Evolutionary conservation across 2,329 filamentous ascomycete genomes (phyloP), one percentile per base, ranked within the genome.

Genomic region (Hirsutella rhossiliensis): DNA sequence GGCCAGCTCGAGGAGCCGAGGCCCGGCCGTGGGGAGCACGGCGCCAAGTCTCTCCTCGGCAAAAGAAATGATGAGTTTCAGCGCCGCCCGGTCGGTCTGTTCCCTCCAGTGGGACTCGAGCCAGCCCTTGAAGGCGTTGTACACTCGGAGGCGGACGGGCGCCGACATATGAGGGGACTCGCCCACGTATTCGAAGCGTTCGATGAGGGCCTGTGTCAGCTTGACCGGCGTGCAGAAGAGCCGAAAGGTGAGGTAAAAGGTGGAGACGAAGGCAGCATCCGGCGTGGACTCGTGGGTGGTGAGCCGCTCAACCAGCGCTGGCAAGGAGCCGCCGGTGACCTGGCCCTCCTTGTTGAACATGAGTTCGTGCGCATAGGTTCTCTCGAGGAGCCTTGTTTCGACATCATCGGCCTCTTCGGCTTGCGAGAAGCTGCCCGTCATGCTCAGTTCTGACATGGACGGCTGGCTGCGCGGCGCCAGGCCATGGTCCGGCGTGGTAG

Each of bases 41-140:
- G 71, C 62, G 41, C 71, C 71, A 8, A 98, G 72, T 50, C 83
- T 83, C 40, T 75, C 74, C 51, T 82, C 78, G 2, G 90, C 88
- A 62, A 98, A 98, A 1, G 78, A 71, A 30, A 83, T 72, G 49
- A 98, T 94, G 41, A 84, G 68, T 1, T 75, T 70, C 9, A 98
- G 70, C 1, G 89, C 87, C 12, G 78, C 74, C 43, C 78, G 76
- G 59, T 98, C 92, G 11, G 81, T 80, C 47, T 87, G 79, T 50
- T 87, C 79, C 40, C 84, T 80, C 90, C 92, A 98, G 63, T 98
- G 88, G 7, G 85, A 92, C 66, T 97, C 92, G 18, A 98, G 70
- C 92, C 92, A 98, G 37, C 86, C 85, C 64, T 98, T 98, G 72
- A 98, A 87, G 45, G 88, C 82, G 59, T 98, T 97, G 69, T 94